Evolutionary conservation across 2,329 filamentous ascomycete genomes (phyloP).

Genomic region (Arthrobotrys megalospora): DNA sequence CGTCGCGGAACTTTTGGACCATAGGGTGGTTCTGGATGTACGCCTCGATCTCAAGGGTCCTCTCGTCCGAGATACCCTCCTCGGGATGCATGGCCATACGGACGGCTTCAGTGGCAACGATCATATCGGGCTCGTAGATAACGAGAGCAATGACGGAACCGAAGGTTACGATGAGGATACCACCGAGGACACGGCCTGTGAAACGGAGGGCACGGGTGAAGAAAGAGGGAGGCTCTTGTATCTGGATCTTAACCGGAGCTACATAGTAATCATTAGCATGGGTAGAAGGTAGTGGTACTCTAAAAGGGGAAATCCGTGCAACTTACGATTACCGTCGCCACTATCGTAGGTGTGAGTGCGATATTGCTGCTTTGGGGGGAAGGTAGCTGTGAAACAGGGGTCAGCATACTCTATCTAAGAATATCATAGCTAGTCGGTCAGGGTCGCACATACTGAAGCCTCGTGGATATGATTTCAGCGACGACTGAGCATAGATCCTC

Average conservation of each 20-base stretch:
- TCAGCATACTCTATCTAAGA: neutral
- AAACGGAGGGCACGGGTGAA: constrained; percentile 39
- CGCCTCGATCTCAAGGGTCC: constrained; percentile 75
- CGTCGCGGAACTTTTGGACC: constrained; percentile 77
- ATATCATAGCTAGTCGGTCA: neutral
- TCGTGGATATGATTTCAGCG: constrained; percentile 16
- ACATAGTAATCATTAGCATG: constrained; percentile 10
- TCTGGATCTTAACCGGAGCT: constrained; percentile 59
- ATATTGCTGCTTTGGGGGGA: constrained; percentile 39
- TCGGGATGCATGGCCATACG: constrained; percentile 52
- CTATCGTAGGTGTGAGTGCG: constrained; percentile 56
- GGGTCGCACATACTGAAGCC: constrained; percentile 32
- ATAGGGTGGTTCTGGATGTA: constrained; percentile 83
- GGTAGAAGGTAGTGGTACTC: neutral
- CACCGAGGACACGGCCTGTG: constrained; percentile 43
- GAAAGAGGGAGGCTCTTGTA: constrained; percentile 56
- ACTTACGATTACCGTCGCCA: constrained; percentile 57
- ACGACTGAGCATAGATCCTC: constrained; percentile 23
- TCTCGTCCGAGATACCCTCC: constrained; percentile 70
- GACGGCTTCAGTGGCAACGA: constrained; percentile 43
- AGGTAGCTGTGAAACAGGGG: constrained; percentile 31
- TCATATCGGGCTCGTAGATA: constrained; percentile 53
- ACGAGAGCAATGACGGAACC: constrained; percentile 54
- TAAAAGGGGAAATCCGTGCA: neutral
- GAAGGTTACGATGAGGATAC: constrained; percentile 52